These are phyloP conservation scores for Dalbergia cochinchinensis DNA, from an alignment of 306 rosid species.

Conservation along the genomic window DNA sequence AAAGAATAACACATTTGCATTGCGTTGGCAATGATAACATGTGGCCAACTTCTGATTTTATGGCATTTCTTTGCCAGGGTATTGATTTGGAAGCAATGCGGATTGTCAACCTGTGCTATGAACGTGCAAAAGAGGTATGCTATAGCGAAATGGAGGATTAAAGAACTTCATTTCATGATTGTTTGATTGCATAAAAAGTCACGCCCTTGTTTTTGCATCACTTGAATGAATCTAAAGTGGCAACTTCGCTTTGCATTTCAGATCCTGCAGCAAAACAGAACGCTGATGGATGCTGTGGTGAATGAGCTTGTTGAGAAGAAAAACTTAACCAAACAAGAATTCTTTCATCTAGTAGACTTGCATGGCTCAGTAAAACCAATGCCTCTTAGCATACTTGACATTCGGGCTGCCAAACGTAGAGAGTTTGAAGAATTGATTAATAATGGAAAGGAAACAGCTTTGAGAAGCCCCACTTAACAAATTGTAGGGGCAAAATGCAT, in stretches of 20 bases:
- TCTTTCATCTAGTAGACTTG: constrained; percentile 70
- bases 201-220: constrained; percentile 25
- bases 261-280: constrained; percentile 78
- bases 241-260: constrained; percentile 48
- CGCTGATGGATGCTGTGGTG: constrained; percentile 81
- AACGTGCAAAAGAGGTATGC: constrained; percentile 86
- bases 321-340: constrained; percentile 82
- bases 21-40: constrained; percentile 15
- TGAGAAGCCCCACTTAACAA: constrained; percentile 44
- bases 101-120: constrained; percentile 77
- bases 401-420: constrained; percentile 67
- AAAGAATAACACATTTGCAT: neutral
- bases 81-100: constrained; percentile 82
- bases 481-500: constrained; percentile 22
- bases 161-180: neutral
- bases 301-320: constrained; percentile 82
- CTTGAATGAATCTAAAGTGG: constrained; percentile 7
- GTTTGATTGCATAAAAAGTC: neutral
- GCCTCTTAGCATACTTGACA: constrained; percentile 76
- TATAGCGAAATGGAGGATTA: constrained; percentile 5
- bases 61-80: constrained; percentile 61
- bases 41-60: neutral
- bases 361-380: constrained; percentile 70
- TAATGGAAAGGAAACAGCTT: constrained; percentile 50
- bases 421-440: constrained; percentile 59